Evolutionary conservation across 108 stramenopile genomes (phyloP), one percentile per base, ranked within the genome.

Genomic region (Conticribra guillardii): DNA sequence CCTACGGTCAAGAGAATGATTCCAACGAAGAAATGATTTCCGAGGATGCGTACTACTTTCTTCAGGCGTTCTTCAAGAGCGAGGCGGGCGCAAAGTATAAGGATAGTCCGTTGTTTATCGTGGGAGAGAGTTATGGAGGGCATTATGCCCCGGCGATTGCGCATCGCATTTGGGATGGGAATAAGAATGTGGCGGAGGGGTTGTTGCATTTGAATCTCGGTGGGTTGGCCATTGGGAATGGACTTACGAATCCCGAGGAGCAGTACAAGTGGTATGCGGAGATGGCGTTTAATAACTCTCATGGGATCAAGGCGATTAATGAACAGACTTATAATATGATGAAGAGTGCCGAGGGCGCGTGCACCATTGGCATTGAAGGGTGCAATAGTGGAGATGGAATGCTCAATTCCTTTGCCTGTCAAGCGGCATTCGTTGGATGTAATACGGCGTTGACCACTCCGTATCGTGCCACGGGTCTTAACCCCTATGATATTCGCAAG

Each of bases 141-240:
- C 99, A 99, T 76, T 99, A 97, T 79, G 96, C 91, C 11, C 97
- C 97, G 17, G 93, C 93, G 60, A 91, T 97, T 59, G 84, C 94
- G 1, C 81, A 90, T 69, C 57, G 82, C 48, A 79, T 96, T 44
- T 88, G 68, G 80, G 24, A 58, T 45, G 84, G 82, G 11, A 93
- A 95, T 78, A 78, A 88, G 61, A 64, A 77, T 51, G 30, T 72
- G 45, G 52, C 57, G 22, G 82, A 83, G 8, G 84, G 76, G 9
- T 80, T 83, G 19, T 73, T 85, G 22, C 21, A 60, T 7, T 64
- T 98, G 41, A 93, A 95, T 66, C 76, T 98, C 15, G 73, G 71
- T 51, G 99, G 99, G 27, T 41, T 99, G 29, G 97, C 91, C 33
- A 84, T 99, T 58, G 99, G 99, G 4, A 99, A 99, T 79, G 96